Evolutionary conservation across 2,329 filamentous ascomycete species (phyloP), one percentile per base, ranked within the genome.

Genomic region (Aspergillus phoenicis): DNA sequence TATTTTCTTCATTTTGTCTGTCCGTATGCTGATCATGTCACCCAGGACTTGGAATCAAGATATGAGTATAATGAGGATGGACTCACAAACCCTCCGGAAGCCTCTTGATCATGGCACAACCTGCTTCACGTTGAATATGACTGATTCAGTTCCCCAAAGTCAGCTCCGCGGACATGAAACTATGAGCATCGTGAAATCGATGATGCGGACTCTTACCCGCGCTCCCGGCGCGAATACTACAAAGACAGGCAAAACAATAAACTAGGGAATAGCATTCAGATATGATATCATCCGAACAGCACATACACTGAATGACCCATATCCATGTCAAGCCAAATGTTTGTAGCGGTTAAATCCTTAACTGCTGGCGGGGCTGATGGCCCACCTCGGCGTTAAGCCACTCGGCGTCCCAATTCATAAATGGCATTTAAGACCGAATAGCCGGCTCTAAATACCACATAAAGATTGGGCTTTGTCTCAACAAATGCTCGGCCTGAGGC

Each of bases 1-100:
- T 36, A 61, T 71, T 8, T 2, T 51, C 52, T 8, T 6, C 13
- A 22, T 20, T 6, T 33, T 33, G 0, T 57, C 48, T 17, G 5
- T 73, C 78, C 55, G 70, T 36, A 13, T 15, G 33, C 52, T 60
- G 24, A 62, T 30, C 7, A 74, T 22, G 17, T 33, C 3, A 13
- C 6, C 0, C 22, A 66, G 67, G 66, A 69, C 8, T 62, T 52
- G 13, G 67, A 69, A 53, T 57, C 59, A 51, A 64, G 65, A 49
- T 71, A 70, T 17, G 66, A 68, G 43, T 69, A 60, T 22, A 62
- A 65, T 8, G 51, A 62, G 4, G 33, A 62, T 6, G 62, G 60
- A 7, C 17, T 65, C 17, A 39, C 62, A 10, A 43, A n/a, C 30
- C 33, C 39, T 36, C 56, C 33, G 10, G 26, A 52, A 15, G 8